These are phyloP conservation scores for Rutstroemia sp. DNA, from an alignment of 2,329 filamentous ascomycete species.

Conservation along the genomic window DNA sequence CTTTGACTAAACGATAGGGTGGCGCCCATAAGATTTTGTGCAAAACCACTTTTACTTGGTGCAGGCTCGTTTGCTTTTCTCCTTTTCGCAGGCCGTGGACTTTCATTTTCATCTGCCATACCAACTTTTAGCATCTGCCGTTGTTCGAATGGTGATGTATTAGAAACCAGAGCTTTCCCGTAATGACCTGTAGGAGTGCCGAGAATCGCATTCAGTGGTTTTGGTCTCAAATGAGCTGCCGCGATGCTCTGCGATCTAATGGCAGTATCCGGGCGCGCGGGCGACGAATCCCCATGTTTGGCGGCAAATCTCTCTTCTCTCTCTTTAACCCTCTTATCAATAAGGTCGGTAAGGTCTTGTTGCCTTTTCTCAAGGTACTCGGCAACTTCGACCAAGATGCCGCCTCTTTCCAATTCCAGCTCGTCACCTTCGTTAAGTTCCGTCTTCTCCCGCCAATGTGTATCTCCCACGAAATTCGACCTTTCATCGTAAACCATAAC, in stretches of 20 bases:
- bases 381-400: slow-evolving; percentile 71
- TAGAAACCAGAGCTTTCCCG: slow-evolving; percentile 50
- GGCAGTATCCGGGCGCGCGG: slow-evolving; percentile 22
- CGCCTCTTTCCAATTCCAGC: slow-evolving; percentile 66
- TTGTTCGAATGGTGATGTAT: slow-evolving; percentile 59
- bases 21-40: slow-evolving; percentile 44
- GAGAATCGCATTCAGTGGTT: slow-evolving; percentile 55
- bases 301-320: slow-evolving; percentile 40
- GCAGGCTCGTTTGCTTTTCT: slow-evolving; percentile 33
- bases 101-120: slow-evolving; percentile 13
- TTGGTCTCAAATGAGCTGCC: slow-evolving; percentile 44
- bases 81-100: slow-evolving; percentile 35
- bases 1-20: slow-evolving; percentile 33
- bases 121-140: slow-evolving; percentile 31
- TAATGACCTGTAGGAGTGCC: slow-evolving; percentile 52
- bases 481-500: slow-evolving; percentile 84
- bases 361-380: slow-evolving; percentile 66
- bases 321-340: slow-evolving; percentile 61
- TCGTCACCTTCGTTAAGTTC: slow-evolving; percentile 78
- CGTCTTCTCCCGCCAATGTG: slow-evolving; percentile 66
- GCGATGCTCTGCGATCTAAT: slow-evolving; percentile 20
- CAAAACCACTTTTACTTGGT: slow-evolving; percentile 42
- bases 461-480: slow-evolving; percentile 76
- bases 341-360: slow-evolving; percentile 69
- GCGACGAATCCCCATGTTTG: slow-evolving; percentile 24